These are phyloP conservation scores for Pestalotiopsis fici DNA, from an alignment of 2,329 filamentous ascomycete species.

Conservation along the genomic window DNA sequence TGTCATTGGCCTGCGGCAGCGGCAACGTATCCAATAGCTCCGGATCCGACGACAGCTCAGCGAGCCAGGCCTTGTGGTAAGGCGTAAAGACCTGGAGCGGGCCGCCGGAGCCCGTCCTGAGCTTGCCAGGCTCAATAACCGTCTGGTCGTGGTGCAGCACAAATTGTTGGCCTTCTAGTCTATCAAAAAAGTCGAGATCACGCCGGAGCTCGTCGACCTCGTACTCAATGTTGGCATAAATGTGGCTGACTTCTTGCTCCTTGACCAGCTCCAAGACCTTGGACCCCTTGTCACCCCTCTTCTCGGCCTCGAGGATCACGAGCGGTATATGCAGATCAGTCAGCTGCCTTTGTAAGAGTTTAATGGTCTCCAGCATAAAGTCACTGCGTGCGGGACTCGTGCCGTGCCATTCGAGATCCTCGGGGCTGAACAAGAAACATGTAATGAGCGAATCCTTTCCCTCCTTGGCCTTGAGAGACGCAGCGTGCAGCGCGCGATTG, in stretches of 20 bases:
- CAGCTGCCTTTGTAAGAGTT: slow-evolving; percentile 19
- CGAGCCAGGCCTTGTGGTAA: slow-evolving; percentile 27
- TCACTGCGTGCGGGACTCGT: slow-evolving; percentile 21
- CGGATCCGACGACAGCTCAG: slow-evolving; percentile 46
- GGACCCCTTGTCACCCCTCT: slow-evolving; percentile 15
- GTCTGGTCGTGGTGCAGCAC: slow-evolving; percentile 23
- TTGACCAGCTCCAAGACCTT: slow-evolving; percentile 15
- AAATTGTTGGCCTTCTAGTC: slow-evolving; percentile 13
- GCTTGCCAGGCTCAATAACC: slow-evolving; percentile 16
- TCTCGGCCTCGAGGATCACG: slow-evolving; percentile 17
- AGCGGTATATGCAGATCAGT: slow-evolving; percentile 19
- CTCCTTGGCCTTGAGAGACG: slow-evolving; percentile 18
- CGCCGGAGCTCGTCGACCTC: slow-evolving; percentile 25
- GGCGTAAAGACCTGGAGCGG: slow-evolving; percentile 25
- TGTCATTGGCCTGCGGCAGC: slow-evolving; percentile 28
- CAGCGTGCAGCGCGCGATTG: slow-evolving; percentile 20
- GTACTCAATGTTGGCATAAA: slow-evolving; percentile 25
- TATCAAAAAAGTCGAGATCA: slow-evolving; percentile 20
- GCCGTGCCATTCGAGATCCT: slow-evolving; percentile 26
- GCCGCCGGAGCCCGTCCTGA: slow-evolving; percentile 17
- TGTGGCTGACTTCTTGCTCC: slow-evolving; percentile 19
- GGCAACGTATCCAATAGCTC: slow-evolving; percentile 42
- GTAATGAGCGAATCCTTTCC: slow-evolving; percentile 14
- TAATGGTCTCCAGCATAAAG: slow-evolving; percentile 22
- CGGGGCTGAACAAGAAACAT: slow-evolving; percentile 22